Conservation (phyloP, 768 basidiomycete species). For the Termitomyces bulborhizus region DNA sequence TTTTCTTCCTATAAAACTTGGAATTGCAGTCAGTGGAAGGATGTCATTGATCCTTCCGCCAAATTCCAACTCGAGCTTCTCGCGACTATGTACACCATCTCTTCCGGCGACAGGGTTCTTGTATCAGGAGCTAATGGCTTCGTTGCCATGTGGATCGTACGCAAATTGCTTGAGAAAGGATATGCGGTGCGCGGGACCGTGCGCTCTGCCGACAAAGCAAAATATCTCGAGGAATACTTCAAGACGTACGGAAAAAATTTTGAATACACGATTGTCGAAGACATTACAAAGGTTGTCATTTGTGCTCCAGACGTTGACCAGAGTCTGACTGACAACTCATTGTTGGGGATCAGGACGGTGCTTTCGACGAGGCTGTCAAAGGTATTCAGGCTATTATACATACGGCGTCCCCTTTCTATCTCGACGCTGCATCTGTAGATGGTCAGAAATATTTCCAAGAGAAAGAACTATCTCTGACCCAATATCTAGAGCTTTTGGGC, state of each 20-base stretch:
- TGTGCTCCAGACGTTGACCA: not conserved
- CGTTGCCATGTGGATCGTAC: constrained; percentile 23
- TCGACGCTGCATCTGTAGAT: constrained; percentile 33
- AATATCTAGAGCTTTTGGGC: constrained; percentile 45
- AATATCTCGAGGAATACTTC: constrained; percentile 16
- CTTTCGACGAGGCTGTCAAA: constrained; percentile 67
- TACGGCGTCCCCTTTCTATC: constrained; percentile 52
- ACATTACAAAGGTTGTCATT: constrained; percentile 16
- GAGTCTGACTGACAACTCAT: not conserved
- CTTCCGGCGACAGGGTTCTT: constrained; percentile 18
- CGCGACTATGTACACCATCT: constrained; percentile 15
- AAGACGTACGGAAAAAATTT: constrained; percentile 19
- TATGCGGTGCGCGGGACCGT: constrained; percentile 24
- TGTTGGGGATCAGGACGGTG: constrained; percentile 32
- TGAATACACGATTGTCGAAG: constrained; percentile 19
- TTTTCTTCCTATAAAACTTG: not conserved
- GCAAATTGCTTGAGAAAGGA: constrained; percentile 21
- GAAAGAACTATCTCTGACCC: not conserved
- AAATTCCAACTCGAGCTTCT: not conserved
- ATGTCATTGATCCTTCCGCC: not conserved
- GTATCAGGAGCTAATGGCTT: constrained; percentile 26
- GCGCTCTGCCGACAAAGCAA: constrained; percentile 18
- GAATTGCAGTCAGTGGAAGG: not conserved
- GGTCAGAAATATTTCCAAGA: constrained; percentile 3
- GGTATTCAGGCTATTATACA: constrained; percentile 61